Evolutionary conservation across 257 asterid species (phyloP).

Genomic region (Forsythia suspensa): DNA sequence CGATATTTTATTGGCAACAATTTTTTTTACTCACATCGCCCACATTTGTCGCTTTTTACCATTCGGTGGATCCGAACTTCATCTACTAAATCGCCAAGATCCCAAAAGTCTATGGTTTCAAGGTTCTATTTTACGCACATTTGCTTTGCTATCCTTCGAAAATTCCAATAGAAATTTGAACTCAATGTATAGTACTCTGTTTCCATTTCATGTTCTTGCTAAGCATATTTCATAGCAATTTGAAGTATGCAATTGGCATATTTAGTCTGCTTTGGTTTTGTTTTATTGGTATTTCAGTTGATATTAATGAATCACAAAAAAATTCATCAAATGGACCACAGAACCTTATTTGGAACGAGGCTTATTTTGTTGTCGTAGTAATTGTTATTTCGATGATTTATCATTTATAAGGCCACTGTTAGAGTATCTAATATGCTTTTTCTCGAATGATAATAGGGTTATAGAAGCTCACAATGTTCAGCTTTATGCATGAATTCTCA

Average conservation of each 20-base stretch:
- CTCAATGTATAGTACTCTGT: slow-evolving; percentile 14
- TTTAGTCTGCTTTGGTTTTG: neutral
- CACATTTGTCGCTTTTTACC: slow-evolving; percentile 19
- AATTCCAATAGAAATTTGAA: slow-evolving; percentile 3
- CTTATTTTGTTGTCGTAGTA: too few species aligned
- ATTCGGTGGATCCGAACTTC: slow-evolving; percentile 58
- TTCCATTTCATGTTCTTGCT: neutral
- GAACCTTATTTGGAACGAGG: too few species aligned
- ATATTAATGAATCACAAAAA: neutral
- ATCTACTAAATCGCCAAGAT: slow-evolving; percentile 32
- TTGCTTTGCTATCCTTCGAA: slow-evolving; percentile 19
- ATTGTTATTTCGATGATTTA: too few species aligned
- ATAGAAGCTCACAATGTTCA: neutral
- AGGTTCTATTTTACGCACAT: slow-evolving; percentile 42
- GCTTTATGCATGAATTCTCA: slow-evolving; percentile 7
- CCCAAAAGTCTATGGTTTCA: slow-evolving; percentile 37
- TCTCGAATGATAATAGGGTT: neutral
- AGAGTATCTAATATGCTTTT: neutral
- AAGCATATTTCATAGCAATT: neutral
- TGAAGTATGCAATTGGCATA: neutral
- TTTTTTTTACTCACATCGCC: slow-evolving; percentile 22
- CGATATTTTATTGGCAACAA: slow-evolving; percentile 23
- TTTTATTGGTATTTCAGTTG: neutral
- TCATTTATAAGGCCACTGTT: neutral
- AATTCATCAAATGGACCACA: neutral